Conservation (phyloP, 1,139 yeast species). For the Magnusiomyces suaveolens region DNA sequence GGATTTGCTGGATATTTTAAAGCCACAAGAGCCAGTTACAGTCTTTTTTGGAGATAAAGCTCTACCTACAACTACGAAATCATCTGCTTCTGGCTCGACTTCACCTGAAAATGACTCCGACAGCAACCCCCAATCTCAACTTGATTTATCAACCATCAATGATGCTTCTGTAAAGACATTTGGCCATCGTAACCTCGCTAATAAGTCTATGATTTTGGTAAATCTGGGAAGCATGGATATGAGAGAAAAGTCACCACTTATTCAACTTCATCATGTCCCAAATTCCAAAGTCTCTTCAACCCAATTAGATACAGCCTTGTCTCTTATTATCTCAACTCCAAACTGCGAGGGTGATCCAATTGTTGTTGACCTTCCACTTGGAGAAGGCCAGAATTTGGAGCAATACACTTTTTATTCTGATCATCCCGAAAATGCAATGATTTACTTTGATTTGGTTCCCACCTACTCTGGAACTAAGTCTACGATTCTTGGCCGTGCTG, state of each 20-base stretch:
- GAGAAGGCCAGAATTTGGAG: conserved; percentile 69
- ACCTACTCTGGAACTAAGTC: conserved; percentile 56
- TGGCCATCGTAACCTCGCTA: conserved; percentile 68
- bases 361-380: conserved; percentile 72
- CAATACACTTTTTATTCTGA: conserved; percentile 68
- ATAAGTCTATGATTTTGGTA: conserved; percentile 59
- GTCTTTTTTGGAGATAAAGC: conserved; percentile 7
- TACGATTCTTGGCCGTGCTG: conserved; percentile 73
- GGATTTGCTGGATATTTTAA: conserved; percentile 51
- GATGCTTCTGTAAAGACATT: conserved; percentile 50
- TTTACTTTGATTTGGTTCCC: conserved; percentile 86
- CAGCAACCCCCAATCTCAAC: background rate
- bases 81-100: background rate
- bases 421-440: conserved; percentile 42
- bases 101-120: background rate
- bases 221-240: conserved; percentile 84
- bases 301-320: conserved; percentile 79
- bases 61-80: background rate
- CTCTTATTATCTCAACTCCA: conserved; percentile 55
- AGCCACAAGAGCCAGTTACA: conserved; percentile 31
- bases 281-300: conserved; percentile 67
- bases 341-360: conserved; percentile 50
- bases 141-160: background rate
- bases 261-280: conserved; percentile 65
- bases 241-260: conserved; percentile 50